These are phyloP conservation scores for Aspergillus versicolor DNA, from an alignment of 2,329 filamentous ascomycete genomes.

Conservation along the genomic window DNA sequence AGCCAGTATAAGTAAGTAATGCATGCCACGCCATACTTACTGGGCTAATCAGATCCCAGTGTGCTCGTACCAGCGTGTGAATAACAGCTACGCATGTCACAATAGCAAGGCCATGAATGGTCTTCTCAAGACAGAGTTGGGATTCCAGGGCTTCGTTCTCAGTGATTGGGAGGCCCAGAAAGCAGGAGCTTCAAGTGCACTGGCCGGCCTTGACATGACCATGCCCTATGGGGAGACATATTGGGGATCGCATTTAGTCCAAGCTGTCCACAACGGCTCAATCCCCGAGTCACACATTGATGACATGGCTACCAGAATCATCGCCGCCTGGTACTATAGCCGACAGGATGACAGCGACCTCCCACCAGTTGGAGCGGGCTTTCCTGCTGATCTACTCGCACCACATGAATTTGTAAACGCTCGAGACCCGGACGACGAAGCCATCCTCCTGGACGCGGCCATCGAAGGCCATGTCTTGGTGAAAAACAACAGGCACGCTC, in stretches of 20 bases:
- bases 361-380: constrained; percentile 1
- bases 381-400: constrained; percentile 39
- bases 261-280: constrained; percentile 56
- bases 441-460: not conserved
- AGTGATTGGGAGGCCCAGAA: constrained; percentile 79
- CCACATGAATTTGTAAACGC: constrained; percentile 54
- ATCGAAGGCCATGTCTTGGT: not conserved
- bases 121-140: constrained; percentile 74
- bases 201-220: constrained; percentile 27
- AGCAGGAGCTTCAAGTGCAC: constrained; percentile 33
- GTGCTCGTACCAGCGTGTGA: constrained; percentile 64
- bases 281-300: constrained; percentile 54
- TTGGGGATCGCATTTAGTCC: constrained; percentile 39
- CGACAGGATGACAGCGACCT: no score
- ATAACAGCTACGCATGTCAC: constrained; percentile 77
- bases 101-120: constrained; percentile 76
- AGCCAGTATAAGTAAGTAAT: constrained; percentile 22
- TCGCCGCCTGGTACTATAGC: constrained; percentile 13
- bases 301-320: constrained; percentile 56
- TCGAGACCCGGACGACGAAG: constrained; percentile 40
- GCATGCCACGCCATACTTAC: no score
- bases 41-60: constrained; percentile 44
- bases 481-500: not conserved
- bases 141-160: constrained; percentile 73
- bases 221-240: constrained; percentile 16